These are phyloP conservation scores for Hsuehochloa calcarea DNA, from an alignment of 176 grass and related monocot species.

Conservation along the genomic window DNA sequence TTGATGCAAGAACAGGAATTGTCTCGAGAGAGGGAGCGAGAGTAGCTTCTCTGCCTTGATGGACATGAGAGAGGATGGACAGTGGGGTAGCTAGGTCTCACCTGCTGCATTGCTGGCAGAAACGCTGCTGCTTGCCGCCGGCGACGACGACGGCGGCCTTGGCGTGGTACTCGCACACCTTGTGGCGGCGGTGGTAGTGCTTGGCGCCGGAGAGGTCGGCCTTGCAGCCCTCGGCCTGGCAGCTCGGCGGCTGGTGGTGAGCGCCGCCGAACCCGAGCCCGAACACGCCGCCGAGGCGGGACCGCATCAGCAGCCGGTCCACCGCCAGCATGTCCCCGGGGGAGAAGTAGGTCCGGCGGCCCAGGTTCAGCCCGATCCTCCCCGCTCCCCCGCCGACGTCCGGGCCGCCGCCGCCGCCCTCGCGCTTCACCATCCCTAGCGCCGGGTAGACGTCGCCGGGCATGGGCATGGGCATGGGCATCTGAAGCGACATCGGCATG, in stretches of 20 bases:
- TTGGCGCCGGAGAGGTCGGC: constrained; percentile 82
- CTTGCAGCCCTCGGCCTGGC: constrained; percentile 90
- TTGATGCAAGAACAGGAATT: not conserved
- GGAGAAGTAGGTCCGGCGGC: constrained; percentile 87
- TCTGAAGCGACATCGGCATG: constrained; percentile 42
- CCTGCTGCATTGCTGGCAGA: constrained; percentile 99
- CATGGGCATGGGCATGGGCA: constrained; percentile 32
- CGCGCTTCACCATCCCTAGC: constrained; percentile 63
- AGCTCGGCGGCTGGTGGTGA: constrained; percentile 63
- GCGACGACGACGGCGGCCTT: constrained; percentile 77
- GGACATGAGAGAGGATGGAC: not conserved
- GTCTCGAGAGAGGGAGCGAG: not conserved
- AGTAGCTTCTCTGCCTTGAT: not conserved
- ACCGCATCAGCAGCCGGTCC: constrained; percentile 51
- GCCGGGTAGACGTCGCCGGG: constrained; percentile 46
- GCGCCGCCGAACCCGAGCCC: constrained; percentile 54
- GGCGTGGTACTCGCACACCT: constrained; percentile 97
- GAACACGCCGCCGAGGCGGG: constrained; percentile 46
- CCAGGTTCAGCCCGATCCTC: constrained; percentile 78
- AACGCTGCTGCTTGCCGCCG: constrained; percentile 74
- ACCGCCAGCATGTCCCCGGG: constrained; percentile 58
- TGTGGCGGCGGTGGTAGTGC: constrained; percentile 97
- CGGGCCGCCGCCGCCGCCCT: constrained; percentile 24
- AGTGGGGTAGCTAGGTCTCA: not conserved
- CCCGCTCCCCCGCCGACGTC: not conserved